phyloP scores from a whole-genome alignment of 306 rosid genomes.

The Mimosa pudica region DNA sequence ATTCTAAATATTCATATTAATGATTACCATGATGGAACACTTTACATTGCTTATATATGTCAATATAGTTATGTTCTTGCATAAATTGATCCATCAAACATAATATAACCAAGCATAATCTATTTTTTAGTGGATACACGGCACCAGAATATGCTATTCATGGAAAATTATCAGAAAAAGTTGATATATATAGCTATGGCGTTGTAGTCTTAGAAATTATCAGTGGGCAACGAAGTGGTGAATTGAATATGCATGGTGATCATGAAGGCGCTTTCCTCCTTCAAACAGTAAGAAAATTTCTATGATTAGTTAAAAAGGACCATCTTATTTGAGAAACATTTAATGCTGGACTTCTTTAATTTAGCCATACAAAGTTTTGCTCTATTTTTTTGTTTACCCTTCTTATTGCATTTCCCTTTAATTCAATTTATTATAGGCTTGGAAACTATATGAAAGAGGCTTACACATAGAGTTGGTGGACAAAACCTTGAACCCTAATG shows the following conservation, averaged over 20 bases:
- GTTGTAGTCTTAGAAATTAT: constrained; percentile 67
- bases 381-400: not conserved
- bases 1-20: not conserved
- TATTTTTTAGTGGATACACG: constrained; percentile 59
- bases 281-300: constrained; percentile 50
- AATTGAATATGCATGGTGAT: not conserved
- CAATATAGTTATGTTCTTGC: not conserved
- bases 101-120: not conserved
- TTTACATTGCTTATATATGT: not conserved
- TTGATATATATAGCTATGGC: constrained; percentile 64
- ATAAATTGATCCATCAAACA: not conserved
- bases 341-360: not conserved
- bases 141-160: constrained; percentile 84
- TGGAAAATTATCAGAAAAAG: constrained; percentile 74
- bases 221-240: constrained; percentile 38
- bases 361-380: not conserved
- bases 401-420: not conserved
- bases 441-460: constrained; percentile 57
- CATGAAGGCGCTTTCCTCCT: constrained; percentile 41
- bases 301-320: not conserved
- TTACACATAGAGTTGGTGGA: constrained; percentile 1
- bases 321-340: not conserved
- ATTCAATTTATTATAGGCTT: constrained; percentile 41
- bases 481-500: not conserved
- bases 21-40: not conserved